Conservation (phyloP, 768 basidiomycete species). For the Sistotremastrum suecicum region DNA sequence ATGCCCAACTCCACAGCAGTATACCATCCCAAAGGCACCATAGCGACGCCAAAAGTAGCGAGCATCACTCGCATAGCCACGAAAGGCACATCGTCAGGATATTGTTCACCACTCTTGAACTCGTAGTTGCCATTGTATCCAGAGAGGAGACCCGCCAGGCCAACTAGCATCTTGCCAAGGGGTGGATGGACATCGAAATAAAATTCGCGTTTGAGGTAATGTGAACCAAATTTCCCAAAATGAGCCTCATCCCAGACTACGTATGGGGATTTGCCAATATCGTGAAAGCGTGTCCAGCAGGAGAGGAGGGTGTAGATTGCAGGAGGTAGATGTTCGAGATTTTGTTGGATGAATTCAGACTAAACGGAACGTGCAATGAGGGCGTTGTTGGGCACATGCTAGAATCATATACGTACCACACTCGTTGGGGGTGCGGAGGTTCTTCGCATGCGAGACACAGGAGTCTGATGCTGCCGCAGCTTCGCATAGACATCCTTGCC, state of each 20-base stretch:
- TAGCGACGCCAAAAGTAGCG: constrained; percentile 84
- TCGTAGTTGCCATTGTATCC: constrained; percentile 90
- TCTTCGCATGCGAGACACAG: constrained; percentile 2
- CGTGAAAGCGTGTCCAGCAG: constrained; percentile 90
- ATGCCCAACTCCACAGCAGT: constrained; percentile 90
- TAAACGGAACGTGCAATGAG: constrained; percentile 13
- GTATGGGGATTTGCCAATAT: constrained; percentile 70
- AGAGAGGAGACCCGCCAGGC: constrained; percentile 76
- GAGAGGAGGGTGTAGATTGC: constrained; percentile 84
- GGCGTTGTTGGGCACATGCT: neutral
- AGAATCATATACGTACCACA: neutral
- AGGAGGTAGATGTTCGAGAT: constrained; percentile 64
- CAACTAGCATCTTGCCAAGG: constrained; percentile 97
- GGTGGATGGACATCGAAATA: constrained; percentile 99
- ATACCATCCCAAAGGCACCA: constrained; percentile 96
- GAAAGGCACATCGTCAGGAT: constrained; percentile 78
- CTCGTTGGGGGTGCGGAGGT: constrained; percentile 2
- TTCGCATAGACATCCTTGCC: constrained; percentile 53
- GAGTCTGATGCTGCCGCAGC: constrained; percentile 19
- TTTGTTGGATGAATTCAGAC: constrained; percentile 69
- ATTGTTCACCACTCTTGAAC: constrained; percentile 82
- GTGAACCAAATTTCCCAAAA: constrained; percentile 97
- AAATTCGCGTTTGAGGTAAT: constrained; percentile 97
- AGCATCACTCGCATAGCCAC: constrained; percentile 92
- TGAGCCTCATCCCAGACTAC: constrained; percentile 99